Conservation (phyloP, 768 basidiomycete genomes). For the Amanita exitialis region DNA sequence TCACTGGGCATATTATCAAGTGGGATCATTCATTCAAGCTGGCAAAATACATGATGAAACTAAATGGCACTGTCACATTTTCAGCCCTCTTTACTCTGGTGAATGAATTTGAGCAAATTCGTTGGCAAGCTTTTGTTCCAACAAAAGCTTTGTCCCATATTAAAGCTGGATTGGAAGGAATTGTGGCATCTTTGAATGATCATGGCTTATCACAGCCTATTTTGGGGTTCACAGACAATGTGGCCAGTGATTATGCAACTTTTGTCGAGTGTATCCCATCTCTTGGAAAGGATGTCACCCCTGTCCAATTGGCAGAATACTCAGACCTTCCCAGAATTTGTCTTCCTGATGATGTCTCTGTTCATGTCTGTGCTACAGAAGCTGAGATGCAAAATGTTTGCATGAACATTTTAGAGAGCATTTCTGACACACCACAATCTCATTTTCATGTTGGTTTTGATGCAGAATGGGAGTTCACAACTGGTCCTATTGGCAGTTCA, state of each 20-base stretch:
- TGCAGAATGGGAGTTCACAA: constrained; percentile 11
- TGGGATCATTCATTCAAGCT: constrained; percentile 11
- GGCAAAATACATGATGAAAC: constrained; percentile 9
- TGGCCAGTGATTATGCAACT: constrained; percentile 6
- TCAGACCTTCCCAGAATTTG: constrained; percentile 3
- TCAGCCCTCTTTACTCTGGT: constrained; percentile 8
- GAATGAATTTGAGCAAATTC: constrained; percentile 12
- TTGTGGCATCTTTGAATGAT: constrained; percentile 1
- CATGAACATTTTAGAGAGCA: not conserved
- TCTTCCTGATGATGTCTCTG: constrained; percentile 6
- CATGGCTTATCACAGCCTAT: constrained; percentile 7
- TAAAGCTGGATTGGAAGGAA: constrained; percentile 5
- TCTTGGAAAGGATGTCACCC: constrained; percentile 5
- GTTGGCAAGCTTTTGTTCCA: constrained; percentile 3
- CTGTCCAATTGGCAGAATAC: constrained; percentile 5
- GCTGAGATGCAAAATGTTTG: constrained; percentile 9
- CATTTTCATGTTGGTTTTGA: constrained; percentile 10
- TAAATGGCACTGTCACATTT: constrained; percentile 6
- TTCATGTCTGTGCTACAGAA: constrained; percentile 1
- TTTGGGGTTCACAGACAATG: constrained; percentile 9
- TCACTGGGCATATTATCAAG: constrained; percentile 7
- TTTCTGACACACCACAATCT: not conserved
- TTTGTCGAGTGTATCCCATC: constrained; percentile 11
- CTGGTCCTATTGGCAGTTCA: constrained; percentile 4
- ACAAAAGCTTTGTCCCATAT: constrained; percentile 10